Evolutionary conservation across 805 yeast genomes (phyloP).

Genomic region (Nakazawaea ambrosiae): DNA sequence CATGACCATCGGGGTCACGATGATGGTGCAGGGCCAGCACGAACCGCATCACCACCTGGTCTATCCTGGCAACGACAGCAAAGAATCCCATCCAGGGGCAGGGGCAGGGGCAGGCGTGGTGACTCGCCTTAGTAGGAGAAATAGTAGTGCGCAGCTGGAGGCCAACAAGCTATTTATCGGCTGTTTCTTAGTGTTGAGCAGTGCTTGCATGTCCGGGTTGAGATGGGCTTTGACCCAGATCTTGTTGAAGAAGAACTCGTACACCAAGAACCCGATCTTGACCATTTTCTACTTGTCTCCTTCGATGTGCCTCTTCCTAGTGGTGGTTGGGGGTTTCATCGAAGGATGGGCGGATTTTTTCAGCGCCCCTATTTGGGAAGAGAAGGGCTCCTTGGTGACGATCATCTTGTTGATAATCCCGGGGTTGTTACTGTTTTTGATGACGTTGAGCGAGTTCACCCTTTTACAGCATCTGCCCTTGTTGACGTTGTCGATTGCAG

Average conservation of each 20-base stretch:
- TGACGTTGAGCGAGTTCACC: slow-evolving; percentile 85
- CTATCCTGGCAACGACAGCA: slow-evolving; percentile 12
- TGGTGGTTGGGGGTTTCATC: slow-evolving; percentile 53
- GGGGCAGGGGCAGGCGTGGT: neutral
- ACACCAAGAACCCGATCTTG: slow-evolving; percentile 68
- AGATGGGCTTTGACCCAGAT: slow-evolving; percentile 95
- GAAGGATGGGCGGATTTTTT: slow-evolving; percentile 62
- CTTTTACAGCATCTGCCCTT: slow-evolving; percentile 78
- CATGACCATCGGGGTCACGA: slow-evolving; percentile 77
- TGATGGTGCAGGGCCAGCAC: slow-evolving; percentile 69
- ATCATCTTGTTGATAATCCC: slow-evolving; percentile 62
- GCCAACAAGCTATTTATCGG: slow-evolving; percentile 43
- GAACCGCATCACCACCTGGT: slow-evolving; percentile 13
- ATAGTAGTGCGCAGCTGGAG: slow-evolving; percentile 1
- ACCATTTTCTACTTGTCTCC: slow-evolving; percentile 86
- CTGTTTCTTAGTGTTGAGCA: slow-evolving; percentile 62
- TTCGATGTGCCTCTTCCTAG: slow-evolving; percentile 60
- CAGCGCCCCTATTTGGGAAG: slow-evolving; percentile 54
- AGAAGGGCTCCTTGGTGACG: slow-evolving; percentile 51
- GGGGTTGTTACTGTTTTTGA: slow-evolving; percentile 78
- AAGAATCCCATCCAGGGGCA: neutral
- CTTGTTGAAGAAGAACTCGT: slow-evolving; percentile 51
- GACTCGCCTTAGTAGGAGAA: too few relatives aligned
- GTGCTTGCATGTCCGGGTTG: slow-evolving; percentile 79
- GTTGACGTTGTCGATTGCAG: slow-evolving; percentile 81